Base-by-base conservation (phyloP, 2,329 filamentous ascomycete species). In the Hypoxylon sp. region DNA sequence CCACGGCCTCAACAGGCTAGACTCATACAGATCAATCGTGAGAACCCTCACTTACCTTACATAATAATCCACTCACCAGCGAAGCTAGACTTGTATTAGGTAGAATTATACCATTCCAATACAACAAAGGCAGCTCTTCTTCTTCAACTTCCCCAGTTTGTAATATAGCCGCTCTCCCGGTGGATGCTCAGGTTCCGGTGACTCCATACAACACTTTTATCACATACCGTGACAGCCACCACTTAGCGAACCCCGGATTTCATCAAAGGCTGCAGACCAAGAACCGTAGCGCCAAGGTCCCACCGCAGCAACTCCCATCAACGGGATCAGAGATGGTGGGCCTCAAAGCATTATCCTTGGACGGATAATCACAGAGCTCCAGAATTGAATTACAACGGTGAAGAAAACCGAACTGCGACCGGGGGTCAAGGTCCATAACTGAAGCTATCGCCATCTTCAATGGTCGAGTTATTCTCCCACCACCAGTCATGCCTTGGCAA, bases 241-340 rank as follows among this genome's bases (percentile, higher is more conserved):
- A 60, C 35, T 70, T 70, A 66, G 70, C 70, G 65, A 72, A 69
- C 65, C 63, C 70, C 65, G 37, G 63, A 71, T 71, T 68, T 65
- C 68, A 69, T 67, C 68, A 71, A 68, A 50, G 55, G 20, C 46
- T 68, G 66, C 67, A 70, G 64, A 61, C 58, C 57, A 69, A 64
- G 64, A 70, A 64, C 51, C 50, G 58, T 53, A 63, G 61, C 61
- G 67, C 69, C 66, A 72, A 68, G 69, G 61, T 70, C 59, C 64
- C 69, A 70, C 67, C 50, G 55, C 69, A 72, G 67, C 69, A 64
- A 57, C 55, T 46, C 65, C 55, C 66, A 57, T 58, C 67, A 40
- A 64, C 54, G 46, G 55, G 48, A 58, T 64, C 49, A 65, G 50
- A 68, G 61, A 64, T 68, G 69, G 67, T 63, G 67, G 67, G 64